Conservation (phyloP, 768 basidiomycete species). For the Pisolithus marmoratus region DNA sequence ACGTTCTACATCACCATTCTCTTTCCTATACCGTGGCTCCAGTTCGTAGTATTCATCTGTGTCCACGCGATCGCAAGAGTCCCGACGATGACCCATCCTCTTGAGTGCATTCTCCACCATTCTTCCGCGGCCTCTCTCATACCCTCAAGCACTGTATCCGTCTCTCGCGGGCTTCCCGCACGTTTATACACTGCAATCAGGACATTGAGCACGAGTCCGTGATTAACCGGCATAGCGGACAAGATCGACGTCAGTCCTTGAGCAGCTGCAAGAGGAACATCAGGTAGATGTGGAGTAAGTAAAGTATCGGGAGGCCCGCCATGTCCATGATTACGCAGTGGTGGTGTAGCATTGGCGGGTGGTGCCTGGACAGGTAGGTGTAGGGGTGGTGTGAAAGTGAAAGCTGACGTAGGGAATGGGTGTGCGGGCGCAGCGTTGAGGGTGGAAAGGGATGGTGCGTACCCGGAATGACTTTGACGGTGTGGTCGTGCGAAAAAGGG, state of each 20-base stretch:
- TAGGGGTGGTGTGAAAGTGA: background rate
- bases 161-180: conserved; percentile 29
- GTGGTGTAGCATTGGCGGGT: background rate
- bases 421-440: background rate
- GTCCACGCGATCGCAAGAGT: background rate
- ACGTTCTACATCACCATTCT: background rate
- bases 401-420: background rate
- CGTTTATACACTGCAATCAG: conserved; percentile 34
- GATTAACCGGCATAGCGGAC: conserved; percentile 38
- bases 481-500: background rate
- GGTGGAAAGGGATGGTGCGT: background rate
- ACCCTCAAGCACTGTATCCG: conserved; percentile 33
- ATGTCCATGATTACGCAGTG: background rate
- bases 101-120: conserved; percentile 9
- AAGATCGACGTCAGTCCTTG: conserved; percentile 31
- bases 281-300: conserved; percentile 6
- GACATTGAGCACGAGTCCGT: conserved; percentile 37
- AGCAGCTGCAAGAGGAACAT: conserved; percentile 10
- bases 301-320: background rate
- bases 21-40: background rate
- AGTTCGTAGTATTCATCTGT: conserved; percentile 7
- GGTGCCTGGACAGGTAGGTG: background rate
- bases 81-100: background rate
- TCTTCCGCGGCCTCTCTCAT: conserved; percentile 36
- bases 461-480: background rate